phyloP scores from a whole-genome alignment of 371 early-diverging fungal genomes.

The Batrachochytrium dendrobatidis region DNA sequence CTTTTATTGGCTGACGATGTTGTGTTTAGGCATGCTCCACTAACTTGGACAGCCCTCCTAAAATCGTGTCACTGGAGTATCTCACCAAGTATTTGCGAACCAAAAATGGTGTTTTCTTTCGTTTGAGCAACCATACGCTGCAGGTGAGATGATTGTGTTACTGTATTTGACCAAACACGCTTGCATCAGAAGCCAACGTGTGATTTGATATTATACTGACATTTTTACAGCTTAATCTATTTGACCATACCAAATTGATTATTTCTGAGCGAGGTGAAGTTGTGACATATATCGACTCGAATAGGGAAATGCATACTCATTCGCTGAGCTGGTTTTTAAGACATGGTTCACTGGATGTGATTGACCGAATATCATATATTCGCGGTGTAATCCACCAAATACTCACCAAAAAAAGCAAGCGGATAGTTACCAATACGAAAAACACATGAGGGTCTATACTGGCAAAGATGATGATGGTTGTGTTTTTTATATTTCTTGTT shows the following conservation, averaged over 20 bases:
- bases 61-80: slow-evolving; percentile 40
- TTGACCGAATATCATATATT: slow-evolving; percentile 27
- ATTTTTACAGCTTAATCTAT: slow-evolving; percentile 57
- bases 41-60: neutral
- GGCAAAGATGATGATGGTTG: no score
- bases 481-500: no score
- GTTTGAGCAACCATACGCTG: slow-evolving; percentile 59
- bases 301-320: slow-evolving; percentile 28
- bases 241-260: slow-evolving; percentile 65
- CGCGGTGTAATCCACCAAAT: slow-evolving; percentile 33
- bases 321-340: slow-evolving; percentile 15
- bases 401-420: slow-evolving; percentile 15
- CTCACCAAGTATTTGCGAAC: slow-evolving; percentile 61
- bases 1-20: neutral
- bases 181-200: neutral
- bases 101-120: slow-evolving; percentile 60
- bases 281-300: slow-evolving; percentile 46
- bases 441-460: neutral
- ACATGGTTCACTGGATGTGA: slow-evolving; percentile 13
- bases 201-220: neutral
- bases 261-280: slow-evolving; percentile 44
- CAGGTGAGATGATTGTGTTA: slow-evolving; percentile 43
- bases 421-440: slow-evolving; percentile 2
- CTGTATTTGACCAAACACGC: neutral
- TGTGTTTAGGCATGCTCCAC: neutral